Percentiles rank a stretch among this genome's conserved stretches.
Conservation (phyloP, 2,329 filamentous ascomycete genomes). For the Aspergillus sp. region DNA sequence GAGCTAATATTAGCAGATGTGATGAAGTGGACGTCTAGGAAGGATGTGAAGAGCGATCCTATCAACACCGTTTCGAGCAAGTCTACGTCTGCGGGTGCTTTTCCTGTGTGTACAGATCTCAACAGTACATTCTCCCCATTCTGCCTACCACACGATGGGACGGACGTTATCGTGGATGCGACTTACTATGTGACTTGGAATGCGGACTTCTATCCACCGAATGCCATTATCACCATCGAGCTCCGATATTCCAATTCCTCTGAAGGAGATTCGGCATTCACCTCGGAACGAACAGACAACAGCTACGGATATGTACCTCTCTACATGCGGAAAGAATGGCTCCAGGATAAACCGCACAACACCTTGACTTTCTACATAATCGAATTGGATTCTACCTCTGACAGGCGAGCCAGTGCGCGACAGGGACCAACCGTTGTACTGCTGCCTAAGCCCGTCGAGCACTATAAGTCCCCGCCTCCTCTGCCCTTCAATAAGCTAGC, state of each 20-base stretch:
- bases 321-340: constrained; percentile 33
- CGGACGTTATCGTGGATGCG: constrained; percentile 27
- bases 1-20: neutral
- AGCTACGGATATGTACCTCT: constrained; percentile 33
- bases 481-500: constrained; percentile 24
- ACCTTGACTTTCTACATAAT: constrained; percentile 33
- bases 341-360: constrained; percentile 29
- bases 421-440: constrained; percentile 32
- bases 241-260: constrained; percentile 28
- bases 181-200: constrained; percentile 36
- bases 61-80: neutral
- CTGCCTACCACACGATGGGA: constrained; percentile 28
- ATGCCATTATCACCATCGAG: constrained; percentile 25
- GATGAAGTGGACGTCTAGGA: neutral
- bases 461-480: constrained; percentile 26
- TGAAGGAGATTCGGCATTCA: constrained; percentile 28
- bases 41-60: neutral
- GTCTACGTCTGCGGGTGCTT: constrained; percentile 14
- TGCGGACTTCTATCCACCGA: constrained; percentile 22
- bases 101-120: constrained; percentile 24
- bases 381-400: constrained; percentile 20
- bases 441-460: constrained; percentile 24
- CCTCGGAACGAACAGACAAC: constrained; percentile 28
- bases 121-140: constrained; percentile 20
- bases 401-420: constrained; percentile 17